These are phyloP conservation scores for Cinchona pubescens DNA, from an alignment of 257 asterid species.

Conservation along the genomic window DNA sequence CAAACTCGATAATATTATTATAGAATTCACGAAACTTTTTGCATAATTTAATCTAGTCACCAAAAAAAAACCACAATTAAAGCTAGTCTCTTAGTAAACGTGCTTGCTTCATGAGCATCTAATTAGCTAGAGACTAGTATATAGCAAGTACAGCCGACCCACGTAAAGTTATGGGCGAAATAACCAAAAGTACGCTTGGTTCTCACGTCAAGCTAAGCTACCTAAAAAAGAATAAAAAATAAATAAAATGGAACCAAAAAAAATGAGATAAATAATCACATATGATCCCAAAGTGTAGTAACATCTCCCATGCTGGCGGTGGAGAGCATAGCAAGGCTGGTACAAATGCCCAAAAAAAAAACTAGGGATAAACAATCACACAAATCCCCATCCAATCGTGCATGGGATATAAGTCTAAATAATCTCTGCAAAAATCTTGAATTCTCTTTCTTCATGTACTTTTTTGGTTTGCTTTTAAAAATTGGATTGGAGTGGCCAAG, in stretches of 20 bases:
- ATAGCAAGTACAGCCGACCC: constrained; percentile 24
- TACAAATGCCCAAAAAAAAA: constrained; percentile 18
- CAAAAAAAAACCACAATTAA: constrained; percentile 15
- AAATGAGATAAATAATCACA: constrained; percentile 4
- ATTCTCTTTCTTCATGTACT: neutral
- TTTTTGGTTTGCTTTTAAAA: neutral
- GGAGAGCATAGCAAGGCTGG: constrained; percentile 42
- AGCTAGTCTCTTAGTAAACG: constrained; percentile 28
- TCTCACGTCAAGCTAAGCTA: neutral
- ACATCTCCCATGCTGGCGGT: constrained; percentile 56
- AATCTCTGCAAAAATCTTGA: neutral
- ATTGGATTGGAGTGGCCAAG: constrained; percentile 13
- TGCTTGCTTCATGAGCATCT: constrained; percentile 41
- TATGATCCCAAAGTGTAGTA: constrained; percentile 29
- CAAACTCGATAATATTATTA: constrained; percentile 31
- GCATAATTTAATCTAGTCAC: constrained; percentile 33
- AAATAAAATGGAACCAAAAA: neutral
- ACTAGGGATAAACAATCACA: constrained; percentile 26
- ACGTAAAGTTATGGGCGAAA: constrained; percentile 8
- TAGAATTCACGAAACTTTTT: constrained; percentile 36
- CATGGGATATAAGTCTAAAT: constrained; percentile 17
- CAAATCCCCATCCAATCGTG: constrained; percentile 37
- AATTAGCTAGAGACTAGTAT: neutral
- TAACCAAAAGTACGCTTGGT: neutral
- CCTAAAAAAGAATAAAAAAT: neutral